A percentile compares a stretch with the other conserved stretches of the same genome.
These are phyloP conservation scores for Dipteronia dyeriana DNA, from an alignment of 345 rosid species.

Conservation along the genomic window DNA sequence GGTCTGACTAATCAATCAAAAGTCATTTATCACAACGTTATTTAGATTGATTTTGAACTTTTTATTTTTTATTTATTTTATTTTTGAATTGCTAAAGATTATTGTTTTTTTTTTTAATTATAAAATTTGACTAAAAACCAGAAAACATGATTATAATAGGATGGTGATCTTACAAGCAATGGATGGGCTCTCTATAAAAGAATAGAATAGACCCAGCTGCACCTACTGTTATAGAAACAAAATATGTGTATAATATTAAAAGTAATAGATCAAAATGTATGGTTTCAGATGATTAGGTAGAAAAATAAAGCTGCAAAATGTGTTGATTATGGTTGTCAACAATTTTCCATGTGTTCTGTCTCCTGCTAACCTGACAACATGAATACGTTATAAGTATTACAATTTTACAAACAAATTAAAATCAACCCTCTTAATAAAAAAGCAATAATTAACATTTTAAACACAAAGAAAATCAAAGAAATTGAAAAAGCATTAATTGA, in stretches of 20 bases:
- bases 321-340: not conserved
- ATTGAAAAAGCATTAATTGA: too few species aligned
- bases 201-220: not conserved
- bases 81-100: too few species aligned
- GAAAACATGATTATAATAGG: not conserved
- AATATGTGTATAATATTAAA: not conserved
- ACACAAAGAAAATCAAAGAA: too few species aligned
- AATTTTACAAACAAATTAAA: not conserved
- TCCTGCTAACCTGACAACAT: not conserved
- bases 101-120: too few species aligned
- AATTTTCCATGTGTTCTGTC: conserved; percentile 4
- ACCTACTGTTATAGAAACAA: not conserved
- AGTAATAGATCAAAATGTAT: not conserved
- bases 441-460: too few species aligned
- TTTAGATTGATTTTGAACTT: too few species aligned
- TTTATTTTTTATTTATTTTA: too few species aligned
- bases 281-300: not conserved
- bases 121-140: too few species aligned
- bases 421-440: too few species aligned
- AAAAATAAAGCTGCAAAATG: not conserved
- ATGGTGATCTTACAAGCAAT: not conserved
- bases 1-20: too few species aligned
- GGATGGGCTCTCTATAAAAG: not conserved
- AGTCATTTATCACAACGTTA: too few species aligned
- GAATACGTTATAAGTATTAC: not conserved